These are phyloP conservation scores for Neurospora sp. DNA, from an alignment of 495 filamentous ascomycete genomes.

Conservation along the genomic window DNA sequence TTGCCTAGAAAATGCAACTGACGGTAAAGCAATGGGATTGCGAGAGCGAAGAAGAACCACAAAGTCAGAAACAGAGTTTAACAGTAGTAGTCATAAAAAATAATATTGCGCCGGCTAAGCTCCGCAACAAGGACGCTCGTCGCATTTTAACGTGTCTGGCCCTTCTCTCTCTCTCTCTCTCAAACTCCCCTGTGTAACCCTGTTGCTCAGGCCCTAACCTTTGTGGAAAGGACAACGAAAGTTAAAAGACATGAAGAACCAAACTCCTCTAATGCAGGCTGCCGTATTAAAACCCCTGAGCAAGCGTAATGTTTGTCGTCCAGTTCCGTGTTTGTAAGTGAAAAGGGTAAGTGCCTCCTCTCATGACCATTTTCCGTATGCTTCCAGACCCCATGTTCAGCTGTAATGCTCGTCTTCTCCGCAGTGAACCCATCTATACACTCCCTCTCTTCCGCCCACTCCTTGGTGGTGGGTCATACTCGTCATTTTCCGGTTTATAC, in stretches of 20 bases:
- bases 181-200: neutral
- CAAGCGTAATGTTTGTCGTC: neutral
- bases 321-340: neutral
- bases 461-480: constrained; percentile 20
- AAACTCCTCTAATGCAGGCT: neutral
- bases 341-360: neutral
- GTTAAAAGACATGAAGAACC: neutral
- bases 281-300: neutral
- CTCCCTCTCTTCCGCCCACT: constrained; percentile 30
- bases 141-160: neutral
- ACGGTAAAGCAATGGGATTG: neutral
- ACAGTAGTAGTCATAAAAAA: neutral
- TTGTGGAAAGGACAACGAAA: neutral
- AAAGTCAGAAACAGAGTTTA: neutral
- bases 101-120: neutral
- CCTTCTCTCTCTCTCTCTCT: neutral
- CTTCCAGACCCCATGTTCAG: neutral
- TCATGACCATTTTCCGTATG: neutral
- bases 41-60: neutral
- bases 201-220: neutral
- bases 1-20: neutral
- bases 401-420: neutral
- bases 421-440: constrained; percentile 5
- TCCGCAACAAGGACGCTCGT: neutral
- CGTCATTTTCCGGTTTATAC: constrained; percentile 36